Base-by-base conservation (phyloP, 2,329 filamentous ascomycete species). In the Fusarium tanahbumbuense region DNA sequence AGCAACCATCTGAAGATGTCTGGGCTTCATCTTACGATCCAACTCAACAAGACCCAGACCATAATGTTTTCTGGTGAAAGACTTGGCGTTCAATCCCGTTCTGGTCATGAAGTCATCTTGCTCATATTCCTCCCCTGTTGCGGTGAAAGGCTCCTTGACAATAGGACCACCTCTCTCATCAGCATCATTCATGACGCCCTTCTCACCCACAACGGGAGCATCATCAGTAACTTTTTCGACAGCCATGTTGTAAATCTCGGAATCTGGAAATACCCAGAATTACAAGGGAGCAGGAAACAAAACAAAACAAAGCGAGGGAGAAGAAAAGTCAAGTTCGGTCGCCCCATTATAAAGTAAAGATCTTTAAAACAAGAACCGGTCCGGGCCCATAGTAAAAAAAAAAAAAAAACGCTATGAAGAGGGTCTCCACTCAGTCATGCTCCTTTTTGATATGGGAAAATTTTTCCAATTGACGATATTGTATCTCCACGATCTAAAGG, bases 1-100 rank as follows among this genome's bases (percentile, higher is more conserved):
- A 71, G 86, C 85, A 79, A 88, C 88, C 87, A 89, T 88, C 78
- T 89, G 85, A 70, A 89, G 78, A 78, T 89, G 87, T 68, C 87
- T 84, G 18, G 81, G 80, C 81, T 86, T 85, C 81, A 89, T 86
- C 72, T 79, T 77, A 25, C 81, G 79, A 67, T 84, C 81, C 47
- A 85, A 75, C 71, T 83, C 73, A 10, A 75, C 60, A 1, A 73
- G 32, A 5, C 73, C 73, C 5, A 62, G 47, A 0, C 73, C 73
- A 42, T 73, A 75, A 40, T 75, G 72, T 58, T 74, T 74, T 23
- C 52, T 57, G 8, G 58, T 57, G 25, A 75, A 75, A 1, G 73
- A 75, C 5, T 62, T 62, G 0, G 68, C 53, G 18, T 75, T 75
- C 45, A 75, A 34, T 15, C 73, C 73, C 16, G 73, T 75, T 3